Evolutionary conservation across 2,329 filamentous ascomycete genomes (phyloP).

Genomic region (Tolypocladium guangdongense): DNA sequence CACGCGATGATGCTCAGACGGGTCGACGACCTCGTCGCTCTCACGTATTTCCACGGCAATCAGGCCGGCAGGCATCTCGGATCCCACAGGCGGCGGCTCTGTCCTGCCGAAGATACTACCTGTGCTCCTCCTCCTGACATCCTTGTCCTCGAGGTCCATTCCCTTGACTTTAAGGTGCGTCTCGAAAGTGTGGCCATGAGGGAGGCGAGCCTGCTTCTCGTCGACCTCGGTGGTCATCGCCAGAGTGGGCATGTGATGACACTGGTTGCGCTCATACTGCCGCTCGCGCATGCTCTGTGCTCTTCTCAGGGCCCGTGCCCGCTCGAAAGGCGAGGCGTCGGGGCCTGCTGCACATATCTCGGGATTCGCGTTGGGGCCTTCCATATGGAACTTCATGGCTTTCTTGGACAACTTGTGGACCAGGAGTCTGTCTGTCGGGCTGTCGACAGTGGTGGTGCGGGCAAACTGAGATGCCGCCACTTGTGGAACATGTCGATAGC

Average conservation of each 20-base stretch:
- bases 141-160: constrained; percentile 5
- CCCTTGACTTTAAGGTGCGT: constrained; percentile 9
- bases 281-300: constrained; percentile 27
- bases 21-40: constrained; percentile 3
- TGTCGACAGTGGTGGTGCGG: constrained; percentile 37
- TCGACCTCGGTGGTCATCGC: constrained; percentile 24
- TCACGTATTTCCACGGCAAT: not conserved
- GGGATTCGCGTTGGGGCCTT: constrained; percentile 14
- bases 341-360: constrained; percentile 12
- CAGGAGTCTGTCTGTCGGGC: constrained; percentile 22
- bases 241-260: constrained; percentile 27
- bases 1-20: constrained; percentile 30
- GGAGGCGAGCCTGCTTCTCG: constrained; percentile 8
- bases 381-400: constrained; percentile 29
- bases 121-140: constrained; percentile 25
- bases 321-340: constrained; percentile 20
- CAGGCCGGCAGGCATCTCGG: not conserved
- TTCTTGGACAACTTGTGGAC: constrained; percentile 32
- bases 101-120: constrained; percentile 18
- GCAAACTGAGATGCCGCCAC: constrained; percentile 45
- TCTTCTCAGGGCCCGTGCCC: constrained; percentile 23
- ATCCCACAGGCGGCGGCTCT: constrained; percentile 4
- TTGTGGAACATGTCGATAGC: constrained; percentile 40
- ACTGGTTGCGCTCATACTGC: constrained; percentile 30
- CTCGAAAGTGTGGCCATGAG: constrained; percentile 21